Evolutionary conservation across 1,139 yeast species (phyloP), one percentile per base, ranked within the genome.

Genomic region (Suhomyces kunorum): DNA sequence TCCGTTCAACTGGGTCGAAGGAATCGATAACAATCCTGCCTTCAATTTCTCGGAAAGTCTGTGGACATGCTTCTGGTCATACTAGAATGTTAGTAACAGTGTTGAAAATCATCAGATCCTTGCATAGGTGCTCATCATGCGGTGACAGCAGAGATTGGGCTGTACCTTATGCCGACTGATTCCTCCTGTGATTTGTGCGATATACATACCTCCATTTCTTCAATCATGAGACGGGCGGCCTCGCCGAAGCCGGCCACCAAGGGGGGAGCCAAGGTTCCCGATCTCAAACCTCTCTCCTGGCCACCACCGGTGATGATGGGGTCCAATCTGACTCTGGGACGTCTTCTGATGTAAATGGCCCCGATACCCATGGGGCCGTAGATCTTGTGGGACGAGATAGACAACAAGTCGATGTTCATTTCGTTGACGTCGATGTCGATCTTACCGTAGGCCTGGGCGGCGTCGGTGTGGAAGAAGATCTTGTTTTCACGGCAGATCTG

Each of bases 281-380:
- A 87, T 67, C 99, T 80, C 56, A 92, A 75, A 47, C 98, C 98
- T 69, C 99, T 84, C 70, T 92, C 99, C 71, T 92, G 99, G 40
- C 99, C 99, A 65, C 99, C 99, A 53, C 99, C 99, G 46, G 89
- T 85, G 52, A 92, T 86, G 44, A 92, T 73, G 25, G 99, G 97
- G 51, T 90, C 97, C 50, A 92, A 64, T 77, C 99, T 84, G 39
- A 94, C 98, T 69, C 99, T 83, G 50, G 99, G 99, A 66, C 98
- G 82, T 76, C 99, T 86, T 68, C 98, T 83, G 28, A 94, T 92
- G 59, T 79, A 92, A 54, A 90, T 74, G 12, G 98, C 99, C 56
- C 99, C 99, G 49, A 89, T 79, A 47, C 99, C 99, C 78, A 84
- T 92, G 50, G 99, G 99, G 5, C 98, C 99, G 64, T 94, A 92